Conservation (phyloP, 768 basidiomycete genomes). For the Mycena alexandri region DNA sequence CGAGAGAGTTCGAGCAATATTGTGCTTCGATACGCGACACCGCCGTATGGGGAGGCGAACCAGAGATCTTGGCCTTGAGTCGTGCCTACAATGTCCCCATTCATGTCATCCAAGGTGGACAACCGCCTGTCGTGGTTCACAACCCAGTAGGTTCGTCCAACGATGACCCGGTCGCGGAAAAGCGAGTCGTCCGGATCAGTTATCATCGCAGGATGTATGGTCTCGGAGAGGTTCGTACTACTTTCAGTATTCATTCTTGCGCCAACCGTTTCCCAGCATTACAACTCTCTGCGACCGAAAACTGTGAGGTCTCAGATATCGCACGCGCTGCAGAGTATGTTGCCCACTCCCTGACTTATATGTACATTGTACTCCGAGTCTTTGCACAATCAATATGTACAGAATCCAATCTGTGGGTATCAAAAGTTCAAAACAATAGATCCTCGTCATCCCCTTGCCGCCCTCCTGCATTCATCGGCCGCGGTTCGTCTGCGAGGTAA, state of each 20-base stretch:
- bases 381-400: conserved; percentile 27
- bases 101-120: conserved; percentile 88
- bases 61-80: conserved; percentile 93
- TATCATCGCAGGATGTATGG: conserved; percentile 97
- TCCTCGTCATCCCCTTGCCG: conserved; percentile 71
- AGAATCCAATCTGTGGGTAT: conserved; percentile 30
- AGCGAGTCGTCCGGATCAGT: conserved; percentile 76
- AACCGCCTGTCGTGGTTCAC: conserved; percentile 88
- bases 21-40: conserved; percentile 85
- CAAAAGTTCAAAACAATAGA: conserved; percentile 77
- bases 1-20: conserved; percentile 75
- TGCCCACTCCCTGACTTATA: conserved; percentile 35
- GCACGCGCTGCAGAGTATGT: conserved; percentile 43
- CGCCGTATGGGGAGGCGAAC: conserved; percentile 97
- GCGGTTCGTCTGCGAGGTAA: conserved; percentile 80
- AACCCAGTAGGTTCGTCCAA: conserved; percentile 60
- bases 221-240: conserved; percentile 85
- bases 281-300: conserved; percentile 85
- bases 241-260: conserved; percentile 1
- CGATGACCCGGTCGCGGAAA: conserved; percentile 44
- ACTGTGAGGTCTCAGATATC: conserved; percentile 43
- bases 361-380: conserved; percentile 3
- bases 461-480: conserved; percentile 64
- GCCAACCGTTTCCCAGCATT: conserved; percentile 68
- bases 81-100: conserved; percentile 87